A percentile compares a stretch with the other conserved stretches of the same genome.
Evolutionary conservation across 2,329 filamentous ascomycete species (phyloP).

Genomic region (Taxawa tesnikishii): DNA sequence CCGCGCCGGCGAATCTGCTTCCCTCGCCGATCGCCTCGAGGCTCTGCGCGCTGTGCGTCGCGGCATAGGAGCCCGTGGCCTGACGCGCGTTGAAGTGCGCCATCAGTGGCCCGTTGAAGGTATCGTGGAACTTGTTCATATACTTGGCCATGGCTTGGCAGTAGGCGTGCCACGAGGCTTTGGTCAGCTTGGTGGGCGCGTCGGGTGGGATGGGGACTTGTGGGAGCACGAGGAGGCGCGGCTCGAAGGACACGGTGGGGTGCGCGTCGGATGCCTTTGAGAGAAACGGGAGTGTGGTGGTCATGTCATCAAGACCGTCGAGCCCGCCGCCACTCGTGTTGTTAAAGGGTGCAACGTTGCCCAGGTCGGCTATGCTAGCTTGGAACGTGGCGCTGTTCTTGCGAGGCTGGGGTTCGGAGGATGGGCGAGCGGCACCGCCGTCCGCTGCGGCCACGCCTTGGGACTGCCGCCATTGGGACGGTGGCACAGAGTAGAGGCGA

Average conservation of each 20-base stretch:
- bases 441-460: slow-evolving; percentile 2
- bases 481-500: slow-evolving; percentile 19
- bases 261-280: slow-evolving; percentile 37
- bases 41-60: slow-evolving; percentile 30
- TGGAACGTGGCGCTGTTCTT: slow-evolving; percentile 8
- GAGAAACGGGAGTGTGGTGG: slow-evolving; percentile 44
- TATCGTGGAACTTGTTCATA: slow-evolving; percentile 39
- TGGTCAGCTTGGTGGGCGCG: slow-evolving; percentile 30
- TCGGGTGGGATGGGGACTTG: slow-evolving; percentile 31
- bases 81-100: slow-evolving; percentile 43
- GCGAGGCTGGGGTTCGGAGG: neutral
- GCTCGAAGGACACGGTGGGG: slow-evolving; percentile 26
- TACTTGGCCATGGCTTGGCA: slow-evolving; percentile 42
- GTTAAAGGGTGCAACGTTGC: slow-evolving; percentile 37
- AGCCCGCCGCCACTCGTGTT: slow-evolving; percentile 35
- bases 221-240: slow-evolving; percentile 39
- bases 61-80: slow-evolving; percentile 25
- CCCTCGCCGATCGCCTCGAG: slow-evolving; percentile 40
- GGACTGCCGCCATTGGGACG: slow-evolving; percentile 18
- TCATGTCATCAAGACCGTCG: slow-evolving; percentile 40
- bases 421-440: neutral
- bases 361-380: slow-evolving; percentile 25
- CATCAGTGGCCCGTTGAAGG: slow-evolving; percentile 43
- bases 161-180: slow-evolving; percentile 38
- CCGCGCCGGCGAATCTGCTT: slow-evolving; percentile 10